Base-by-base conservation (phyloP, 1,284 basidiomycete species). In the Anthracocystis panici-leucophaei region DNA sequence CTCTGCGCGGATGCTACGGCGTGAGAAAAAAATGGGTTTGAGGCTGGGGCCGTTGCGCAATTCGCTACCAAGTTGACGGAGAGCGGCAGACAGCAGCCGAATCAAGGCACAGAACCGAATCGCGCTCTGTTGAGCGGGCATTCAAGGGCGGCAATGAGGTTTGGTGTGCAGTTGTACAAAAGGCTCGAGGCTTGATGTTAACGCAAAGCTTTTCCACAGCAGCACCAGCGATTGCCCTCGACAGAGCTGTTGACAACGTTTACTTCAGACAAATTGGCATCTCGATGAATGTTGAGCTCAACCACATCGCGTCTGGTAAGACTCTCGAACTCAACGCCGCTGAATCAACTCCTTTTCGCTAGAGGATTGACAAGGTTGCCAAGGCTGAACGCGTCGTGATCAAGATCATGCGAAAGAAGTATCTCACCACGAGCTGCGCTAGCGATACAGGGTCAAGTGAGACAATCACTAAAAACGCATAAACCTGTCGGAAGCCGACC, bases 401-500 rank as follows among this genome's bases (percentile, higher is more conserved):
- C 25, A 62, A 21, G 27, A 16, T 6, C 23, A 16, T n/a, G 40
- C 48, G 21, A 38, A 14, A 20, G 29, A 14, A 38, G 31, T 2
- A 33, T 33, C 29, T 5, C 5, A 5, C 29, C 33, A 33, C 33
- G 33, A 33, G 33, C 5, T 12, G 33, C 33, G 33, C 33, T 38
- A 38, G 35, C 35, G 35, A 38, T 38, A 38, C 35, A 38, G 35
- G 35, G 35, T 38, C 35, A 35, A 25, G 20, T 11, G 51, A 52
- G 38, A 52, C 35, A 35, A 52, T 9, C 51, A 51, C 44, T 49
- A 14, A 38, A 45, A 1, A 60, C 42, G 64, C 57, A 66, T 52
- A 25, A 52, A 42, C 25, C 58, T 67, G 58, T 67, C 65, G 65
- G 58, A 67, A 67, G 65, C 14, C 51, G 58, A 61, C 61, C 65